Conservation (phyloP, 768 basidiomycete genomes). For the Calocybe gangraenosa region DNA sequence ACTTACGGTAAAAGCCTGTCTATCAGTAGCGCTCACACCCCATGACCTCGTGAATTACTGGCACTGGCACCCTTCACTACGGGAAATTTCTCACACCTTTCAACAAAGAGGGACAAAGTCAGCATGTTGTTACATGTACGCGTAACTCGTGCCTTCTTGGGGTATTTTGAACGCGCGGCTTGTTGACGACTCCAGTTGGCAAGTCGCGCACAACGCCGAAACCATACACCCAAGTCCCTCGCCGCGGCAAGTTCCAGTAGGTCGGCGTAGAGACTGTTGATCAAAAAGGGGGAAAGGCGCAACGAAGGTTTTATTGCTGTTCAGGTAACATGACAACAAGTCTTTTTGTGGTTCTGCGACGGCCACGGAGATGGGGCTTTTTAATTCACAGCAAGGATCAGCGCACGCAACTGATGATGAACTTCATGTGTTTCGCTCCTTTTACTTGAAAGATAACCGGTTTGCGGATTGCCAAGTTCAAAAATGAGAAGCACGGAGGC, state of each 20-base stretch:
- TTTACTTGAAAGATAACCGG: no score
- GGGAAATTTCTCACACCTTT: no score
- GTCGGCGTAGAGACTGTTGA: not conserved
- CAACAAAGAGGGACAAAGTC: no score
- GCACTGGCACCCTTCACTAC: no score
- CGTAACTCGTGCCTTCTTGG: not conserved
- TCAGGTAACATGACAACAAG: not conserved
- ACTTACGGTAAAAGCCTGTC: no score
- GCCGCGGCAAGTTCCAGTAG: slow-evolving; percentile 1
- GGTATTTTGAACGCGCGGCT: no score
- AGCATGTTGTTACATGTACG: not conserved
- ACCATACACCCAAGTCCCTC: not conserved
- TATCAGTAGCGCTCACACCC: no score
- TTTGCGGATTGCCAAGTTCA: no score
- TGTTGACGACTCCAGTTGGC: not conserved
- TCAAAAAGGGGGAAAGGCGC: not conserved
- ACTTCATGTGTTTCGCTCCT: not conserved
- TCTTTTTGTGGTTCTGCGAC: slow-evolving; percentile 3
- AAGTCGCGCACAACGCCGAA: slow-evolving; percentile 3
- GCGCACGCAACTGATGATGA: not conserved
- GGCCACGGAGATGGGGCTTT: slow-evolving; percentile 8
- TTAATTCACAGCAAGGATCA: no score
- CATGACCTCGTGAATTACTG: no score
- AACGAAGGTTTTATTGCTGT: slow-evolving; percentile 1
- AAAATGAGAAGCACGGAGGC: no score